Percentiles rank a stretch among this genome's conserved stretches.
phyloP scores from a whole-genome alignment of 352 stramenopile species.

The Sclerospora graminicola region DNA sequence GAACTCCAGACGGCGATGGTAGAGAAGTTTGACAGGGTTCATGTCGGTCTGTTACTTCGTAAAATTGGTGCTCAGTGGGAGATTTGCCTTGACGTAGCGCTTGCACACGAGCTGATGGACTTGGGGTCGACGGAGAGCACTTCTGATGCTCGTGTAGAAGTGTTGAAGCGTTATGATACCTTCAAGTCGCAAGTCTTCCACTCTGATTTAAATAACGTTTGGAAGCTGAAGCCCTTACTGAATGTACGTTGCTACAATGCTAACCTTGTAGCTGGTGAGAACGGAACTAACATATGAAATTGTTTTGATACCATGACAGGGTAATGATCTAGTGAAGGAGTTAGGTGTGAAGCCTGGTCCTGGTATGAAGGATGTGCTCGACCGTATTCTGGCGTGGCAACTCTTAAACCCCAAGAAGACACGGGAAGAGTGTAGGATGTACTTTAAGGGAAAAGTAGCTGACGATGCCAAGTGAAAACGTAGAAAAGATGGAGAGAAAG shows the following conservation, averaged over 20 bases:
- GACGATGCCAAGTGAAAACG: slow-evolving; percentile 5
- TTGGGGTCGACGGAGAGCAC: slow-evolving; percentile 1
- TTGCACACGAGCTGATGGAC: slow-evolving; percentile 40
- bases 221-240: slow-evolving; percentile 55
- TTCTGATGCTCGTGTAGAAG: slow-evolving; percentile 5
- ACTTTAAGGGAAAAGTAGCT: slow-evolving; percentile 23
- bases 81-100: slow-evolving; percentile 39
- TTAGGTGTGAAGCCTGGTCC: slow-evolving; percentile 48
- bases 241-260: slow-evolving; percentile 31
- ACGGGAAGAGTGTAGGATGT: slow-evolving; percentile 41
- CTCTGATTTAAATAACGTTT: slow-evolving; percentile 31
- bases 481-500: slow-evolving; percentile 1
- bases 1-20: slow-evolving; percentile 17
- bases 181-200: slow-evolving; percentile 24
- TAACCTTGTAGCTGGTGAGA: not conserved
- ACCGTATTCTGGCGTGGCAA: slow-evolving; percentile 52
- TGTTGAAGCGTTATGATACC: slow-evolving; percentile 25
- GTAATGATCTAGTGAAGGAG: slow-evolving; percentile 58
- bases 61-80: slow-evolving; percentile 48
- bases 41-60: slow-evolving; percentile 43
- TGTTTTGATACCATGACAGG: slow-evolving; percentile 22
- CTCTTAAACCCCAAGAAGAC: slow-evolving; percentile 36
- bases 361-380: slow-evolving; percentile 44
- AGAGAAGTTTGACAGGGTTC: slow-evolving; percentile 34
- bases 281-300: slow-evolving; percentile 2